Evolutionary conservation across 169 alveolate species (phyloP).

Genomic region (Plasmodium blacklocki): DNA sequence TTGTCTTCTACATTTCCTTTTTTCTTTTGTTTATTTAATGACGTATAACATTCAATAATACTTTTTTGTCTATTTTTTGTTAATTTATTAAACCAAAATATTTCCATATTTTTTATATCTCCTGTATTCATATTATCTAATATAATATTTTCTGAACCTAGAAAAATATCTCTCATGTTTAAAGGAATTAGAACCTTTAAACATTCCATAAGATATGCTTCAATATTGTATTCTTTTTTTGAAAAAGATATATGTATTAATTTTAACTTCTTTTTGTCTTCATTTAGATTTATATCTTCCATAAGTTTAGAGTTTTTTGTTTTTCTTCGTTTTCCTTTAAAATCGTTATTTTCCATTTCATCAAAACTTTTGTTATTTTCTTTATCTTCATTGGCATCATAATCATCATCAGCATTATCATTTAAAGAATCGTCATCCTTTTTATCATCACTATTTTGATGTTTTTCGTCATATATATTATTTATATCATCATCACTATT

Average conservation of each 20-base stretch:
- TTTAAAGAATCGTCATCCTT: constrained; percentile 6
- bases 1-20: too few relatives aligned
- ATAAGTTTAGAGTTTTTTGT: constrained; percentile 61
- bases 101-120: constrained; percentile 52
- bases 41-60: constrained; percentile 44
- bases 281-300: constrained; percentile 49
- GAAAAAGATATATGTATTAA: constrained; percentile 45
- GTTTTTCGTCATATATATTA: background rate
- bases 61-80: constrained; percentile 49
- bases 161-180: constrained; percentile 30
- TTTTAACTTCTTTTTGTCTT: constrained; percentile 53
- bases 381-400: constrained; percentile 2
- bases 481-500: background rate
- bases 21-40: constrained; percentile 15
- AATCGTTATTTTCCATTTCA: background rate
- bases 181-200: constrained; percentile 55
- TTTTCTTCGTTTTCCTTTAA: constrained; percentile 33
- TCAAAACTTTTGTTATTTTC: background rate
- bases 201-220: constrained; percentile 48
- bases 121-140: constrained; percentile 28
- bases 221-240: constrained; percentile 68
- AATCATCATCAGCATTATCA: background rate
- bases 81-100: constrained; percentile 58
- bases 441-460: background rate
- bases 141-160: constrained; percentile 36